These are phyloP conservation scores for Aegilops umbellulata DNA, from an alignment of 176 grass and related monocot genomes.

Conservation along the genomic window DNA sequence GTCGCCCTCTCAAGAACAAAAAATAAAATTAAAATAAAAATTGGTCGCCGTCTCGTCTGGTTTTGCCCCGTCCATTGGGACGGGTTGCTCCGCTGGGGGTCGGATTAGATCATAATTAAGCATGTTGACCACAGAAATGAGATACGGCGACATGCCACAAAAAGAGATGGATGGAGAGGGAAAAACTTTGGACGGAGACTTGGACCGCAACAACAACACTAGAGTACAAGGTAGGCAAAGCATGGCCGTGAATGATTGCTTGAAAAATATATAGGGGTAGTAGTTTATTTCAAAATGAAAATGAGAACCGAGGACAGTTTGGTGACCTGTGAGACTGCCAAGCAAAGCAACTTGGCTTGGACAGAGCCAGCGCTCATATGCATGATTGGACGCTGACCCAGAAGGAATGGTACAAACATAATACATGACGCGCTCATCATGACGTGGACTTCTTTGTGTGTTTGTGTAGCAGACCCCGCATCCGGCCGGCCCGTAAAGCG, in stretches of 20 bases:
- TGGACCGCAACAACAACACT: not conserved
- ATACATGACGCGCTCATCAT: conserved; percentile 21
- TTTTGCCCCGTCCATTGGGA: not conserved
- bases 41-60: not conserved
- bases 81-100: not conserved
- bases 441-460: not conserved
- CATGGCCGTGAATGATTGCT: not conserved
- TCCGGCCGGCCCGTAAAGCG: no score
- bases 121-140: conserved; percentile 16
- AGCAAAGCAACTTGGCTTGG: not conserved
- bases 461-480: no score
- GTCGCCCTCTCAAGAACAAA: no score
- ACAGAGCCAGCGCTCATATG: not conserved
- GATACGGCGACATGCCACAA: conserved; percentile 3
- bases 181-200: not conserved
- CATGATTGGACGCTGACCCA: conserved; percentile 39
- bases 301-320: not conserved
- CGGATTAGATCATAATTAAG: not conserved
- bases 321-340: not conserved
- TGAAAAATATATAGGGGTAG: not conserved
- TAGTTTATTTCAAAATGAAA: not conserved
- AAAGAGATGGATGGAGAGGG: not conserved
- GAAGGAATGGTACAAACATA: conserved; percentile 7
- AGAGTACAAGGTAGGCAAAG: not conserved
- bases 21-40: no score